Evolutionary conservation across 1,284 basidiomycete species (phyloP), one percentile per base, ranked within the genome.

Genomic region (Ceratobasidium sp.): DNA sequence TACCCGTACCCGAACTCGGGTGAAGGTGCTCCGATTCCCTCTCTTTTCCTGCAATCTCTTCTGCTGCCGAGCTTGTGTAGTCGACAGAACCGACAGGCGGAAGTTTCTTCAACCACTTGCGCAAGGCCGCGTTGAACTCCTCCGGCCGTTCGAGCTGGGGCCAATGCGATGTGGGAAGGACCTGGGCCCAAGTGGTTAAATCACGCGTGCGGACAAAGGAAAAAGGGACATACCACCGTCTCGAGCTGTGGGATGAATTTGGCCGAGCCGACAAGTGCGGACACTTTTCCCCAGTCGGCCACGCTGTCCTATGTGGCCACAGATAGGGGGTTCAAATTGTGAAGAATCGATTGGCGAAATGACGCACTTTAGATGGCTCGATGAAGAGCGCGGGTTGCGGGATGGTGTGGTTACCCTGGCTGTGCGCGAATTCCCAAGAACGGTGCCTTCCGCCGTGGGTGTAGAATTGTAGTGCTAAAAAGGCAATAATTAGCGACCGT

Each of bases 331-430:
- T 21, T 11, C 59, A 8, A 32, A 35, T 6, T 41, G 55, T 11
- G 11, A 14, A 38, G 4, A 64, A 23, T 14, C 63, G 63, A 21
- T 64, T 26, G 23, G 38, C 21, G 32, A 13, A 18, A 35, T 23
- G 0, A 80, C 82, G 21, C 72, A 88, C 88, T 71, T 86, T 70
- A 18, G 82, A 83, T 1, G 90, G 87, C 30, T 87, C 82, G 28
- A 91, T 83, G 0, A 85, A 84, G 3, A 91, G 81, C 0, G 84
- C 84, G 0, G 89, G 89, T 61, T 87, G 85, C 0, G 83, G 75
- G 70, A 91, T 84, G 0, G 87, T 88, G 75, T 83, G 81, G 76
- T 89, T 90, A 23, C 87, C 88, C 77, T 89, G 88, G 4, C 78
- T 78, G 63, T 85, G 81, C 1, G 83, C 84, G 59, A 85, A 82